phyloP scores from a whole-genome alignment of 2,329 filamentous ascomycete species.

The Huntiella savannae region DNA sequence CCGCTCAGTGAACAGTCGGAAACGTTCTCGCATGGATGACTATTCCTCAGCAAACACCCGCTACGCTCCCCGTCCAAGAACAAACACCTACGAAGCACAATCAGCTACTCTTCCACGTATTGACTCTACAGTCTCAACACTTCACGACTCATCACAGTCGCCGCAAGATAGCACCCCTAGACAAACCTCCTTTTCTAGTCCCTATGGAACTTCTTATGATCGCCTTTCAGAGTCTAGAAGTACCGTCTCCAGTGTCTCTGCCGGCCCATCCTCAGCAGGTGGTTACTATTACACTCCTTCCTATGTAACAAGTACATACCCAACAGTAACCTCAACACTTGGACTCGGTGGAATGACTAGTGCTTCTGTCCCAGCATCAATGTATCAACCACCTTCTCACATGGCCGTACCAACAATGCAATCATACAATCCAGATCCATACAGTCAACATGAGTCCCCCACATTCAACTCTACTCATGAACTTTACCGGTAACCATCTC shows the following conservation, averaged over 20 bases:
- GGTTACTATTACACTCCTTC: slow-evolving; percentile 8
- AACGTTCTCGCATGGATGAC: slow-evolving; percentile 18
- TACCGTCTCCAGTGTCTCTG: slow-evolving; percentile 1
- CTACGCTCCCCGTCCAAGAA: slow-evolving; percentile 5
- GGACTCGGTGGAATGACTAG: neutral
- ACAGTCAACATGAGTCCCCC: slow-evolving; percentile 8
- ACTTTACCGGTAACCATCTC: neutral
- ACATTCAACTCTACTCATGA: slow-evolving; percentile 7
- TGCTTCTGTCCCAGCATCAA: slow-evolving; percentile 6
- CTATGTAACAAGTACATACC: slow-evolving; percentile 9
- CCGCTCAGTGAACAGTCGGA: slow-evolving; percentile 33
- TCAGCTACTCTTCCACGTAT: slow-evolving; percentile 7
- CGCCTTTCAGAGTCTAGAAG: slow-evolving; percentile 6
- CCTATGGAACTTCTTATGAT: slow-evolving; percentile 5
- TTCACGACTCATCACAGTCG: slow-evolving; percentile 8
- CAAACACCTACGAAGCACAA: slow-evolving; percentile 11
- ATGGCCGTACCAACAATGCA: slow-evolving; percentile 2
- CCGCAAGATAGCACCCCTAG: slow-evolving; percentile 11
- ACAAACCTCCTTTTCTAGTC: slow-evolving; percentile 6
- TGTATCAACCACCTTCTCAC: slow-evolving; percentile 8
- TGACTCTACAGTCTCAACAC: slow-evolving; percentile 5
- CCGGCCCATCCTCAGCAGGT: slow-evolving; percentile 2
- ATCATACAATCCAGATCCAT: slow-evolving; percentile 7
- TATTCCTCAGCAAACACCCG: slow-evolving; percentile 4
- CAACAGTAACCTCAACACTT: slow-evolving; percentile 5